Evolutionary conservation across 805 yeast species (phyloP).

Genomic region (Candida ponderosae): DNA sequence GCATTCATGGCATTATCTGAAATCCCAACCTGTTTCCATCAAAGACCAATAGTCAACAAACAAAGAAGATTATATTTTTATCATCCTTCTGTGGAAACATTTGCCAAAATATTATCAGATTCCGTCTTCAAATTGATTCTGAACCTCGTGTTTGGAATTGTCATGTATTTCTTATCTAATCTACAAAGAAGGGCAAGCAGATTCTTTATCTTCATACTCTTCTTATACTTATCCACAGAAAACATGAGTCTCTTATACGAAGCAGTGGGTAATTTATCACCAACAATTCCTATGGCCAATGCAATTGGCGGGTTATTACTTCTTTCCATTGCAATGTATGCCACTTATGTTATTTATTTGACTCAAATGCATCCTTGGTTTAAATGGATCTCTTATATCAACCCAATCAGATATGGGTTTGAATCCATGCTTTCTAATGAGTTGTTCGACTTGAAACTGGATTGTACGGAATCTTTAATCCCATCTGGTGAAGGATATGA

Average conservation of each 20-base stretch:
- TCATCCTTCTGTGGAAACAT: conserved; percentile 57
- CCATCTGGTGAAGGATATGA: conserved; percentile 54
- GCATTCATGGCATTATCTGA: conserved; percentile 57
- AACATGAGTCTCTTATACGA: conserved; percentile 38
- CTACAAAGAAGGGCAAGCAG: conserved; percentile 35
- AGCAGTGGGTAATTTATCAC: conserved; percentile 36
- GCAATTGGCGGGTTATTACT: conserved; percentile 42
- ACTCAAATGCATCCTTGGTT: conserved; percentile 54
- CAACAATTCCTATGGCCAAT: conserved; percentile 39
- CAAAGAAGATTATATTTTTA: conserved; percentile 58
- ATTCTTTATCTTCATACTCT: conserved; percentile 30
- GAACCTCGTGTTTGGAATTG: conserved; percentile 36
- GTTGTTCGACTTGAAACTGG: conserved; percentile 44
- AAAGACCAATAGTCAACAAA: conserved; percentile 56
- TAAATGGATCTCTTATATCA: conserved; percentile 44
- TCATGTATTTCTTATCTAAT: conserved; percentile 30
- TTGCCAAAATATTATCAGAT: conserved; percentile 49
- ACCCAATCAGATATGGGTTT: conserved; percentile 40
- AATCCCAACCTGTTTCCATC: conserved; percentile 48
- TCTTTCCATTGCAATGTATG: conserved; percentile 36
- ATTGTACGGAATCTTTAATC: conserved; percentile 35
- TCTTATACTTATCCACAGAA: conserved; percentile 26
- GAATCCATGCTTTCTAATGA: conserved; percentile 53
- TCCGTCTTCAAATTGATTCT: conserved; percentile 49
- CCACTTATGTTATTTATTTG: conserved; percentile 41